Conservation (phyloP, 176 grass and related monocot species). For the Microstegium vimineum region DNA sequence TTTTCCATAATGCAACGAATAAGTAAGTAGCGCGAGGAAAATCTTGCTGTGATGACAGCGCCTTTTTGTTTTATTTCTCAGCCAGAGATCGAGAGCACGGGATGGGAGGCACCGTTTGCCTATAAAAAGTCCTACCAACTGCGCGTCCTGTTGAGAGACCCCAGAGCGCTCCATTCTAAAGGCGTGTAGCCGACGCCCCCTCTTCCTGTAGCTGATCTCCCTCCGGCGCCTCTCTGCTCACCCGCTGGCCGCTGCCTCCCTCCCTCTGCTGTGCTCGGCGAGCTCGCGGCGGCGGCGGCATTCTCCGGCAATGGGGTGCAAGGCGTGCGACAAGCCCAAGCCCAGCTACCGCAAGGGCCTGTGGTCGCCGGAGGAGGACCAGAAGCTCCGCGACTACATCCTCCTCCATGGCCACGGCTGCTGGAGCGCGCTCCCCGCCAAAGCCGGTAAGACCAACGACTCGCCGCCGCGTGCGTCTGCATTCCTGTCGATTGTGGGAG, state of each 20-base stretch:
- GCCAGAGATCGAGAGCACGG: not conserved
- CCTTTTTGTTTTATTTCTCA: slow-evolving; percentile 2
- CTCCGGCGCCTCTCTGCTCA: not conserved
- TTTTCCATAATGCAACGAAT: not conserved
- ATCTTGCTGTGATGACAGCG: slow-evolving; percentile 2
- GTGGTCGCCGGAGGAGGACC: slow-evolving; percentile 77
- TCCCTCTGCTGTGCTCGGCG: not conserved
- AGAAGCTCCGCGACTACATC: slow-evolving; percentile 67
- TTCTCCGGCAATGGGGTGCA: slow-evolving; percentile 58
- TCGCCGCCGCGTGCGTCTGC: not conserved
- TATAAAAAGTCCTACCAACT: slow-evolving; percentile 52
- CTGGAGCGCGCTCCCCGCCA: slow-evolving; percentile 60
- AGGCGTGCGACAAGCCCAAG: slow-evolving; percentile 61
- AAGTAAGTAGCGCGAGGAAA: not conserved
- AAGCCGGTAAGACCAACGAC: slow-evolving; percentile 46
- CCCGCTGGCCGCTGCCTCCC: not conserved
- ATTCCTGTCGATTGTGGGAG: not conserved
- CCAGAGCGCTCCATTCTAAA: too few relatives aligned
- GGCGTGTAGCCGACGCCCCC: not conserved
- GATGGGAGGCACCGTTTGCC: not conserved
- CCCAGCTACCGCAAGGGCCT: slow-evolving; percentile 68
- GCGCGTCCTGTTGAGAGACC: slow-evolving; percentile 20
- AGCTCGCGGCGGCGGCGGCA: not conserved
- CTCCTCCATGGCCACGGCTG: slow-evolving; percentile 54
- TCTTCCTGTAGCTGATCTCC: not conserved